phyloP scores from a whole-genome alignment of 2,329 filamentous ascomycete genomes.

The Macrophomina tecta region DNA sequence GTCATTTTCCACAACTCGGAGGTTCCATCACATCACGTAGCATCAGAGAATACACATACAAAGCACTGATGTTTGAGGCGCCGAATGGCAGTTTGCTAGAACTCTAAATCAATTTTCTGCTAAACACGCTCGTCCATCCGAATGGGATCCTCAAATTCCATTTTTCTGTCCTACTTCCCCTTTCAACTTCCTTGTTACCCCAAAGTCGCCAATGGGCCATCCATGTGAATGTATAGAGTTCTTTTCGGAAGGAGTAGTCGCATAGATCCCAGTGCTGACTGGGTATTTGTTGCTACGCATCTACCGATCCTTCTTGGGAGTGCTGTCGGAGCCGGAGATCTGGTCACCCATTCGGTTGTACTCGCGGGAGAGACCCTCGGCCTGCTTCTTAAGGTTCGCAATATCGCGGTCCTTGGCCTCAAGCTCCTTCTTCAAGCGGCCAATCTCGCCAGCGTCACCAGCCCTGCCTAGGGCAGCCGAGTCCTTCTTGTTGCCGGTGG shows the following conservation, averaged over 20 bases:
- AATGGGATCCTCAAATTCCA: not conserved
- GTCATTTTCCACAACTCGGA: too few species aligned
- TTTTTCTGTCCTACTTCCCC: not conserved
- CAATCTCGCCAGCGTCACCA: constrained; percentile 78
- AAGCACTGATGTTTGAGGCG: too few species aligned
- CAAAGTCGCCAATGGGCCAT: too few species aligned
- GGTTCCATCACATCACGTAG: not conserved
- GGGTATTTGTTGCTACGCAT: constrained; percentile 31
- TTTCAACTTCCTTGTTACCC: not conserved
- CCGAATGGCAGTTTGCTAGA: not conserved
- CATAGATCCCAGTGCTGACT: not conserved
- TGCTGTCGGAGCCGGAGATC: constrained; percentile 63
- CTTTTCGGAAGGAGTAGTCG: not conserved
- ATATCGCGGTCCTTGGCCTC: constrained; percentile 81
- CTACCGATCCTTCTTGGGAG: constrained; percentile 63
- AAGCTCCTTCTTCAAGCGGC: constrained; percentile 68
- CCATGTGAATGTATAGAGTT: not conserved
- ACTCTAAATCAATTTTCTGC: not conserved
- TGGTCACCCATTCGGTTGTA: constrained; percentile 87
- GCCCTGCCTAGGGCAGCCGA: constrained; percentile 73
- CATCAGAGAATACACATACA: too few species aligned
- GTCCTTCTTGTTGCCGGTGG: constrained; percentile 59
- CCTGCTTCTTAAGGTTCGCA: constrained; percentile 90
- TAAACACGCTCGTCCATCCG: too few species aligned
- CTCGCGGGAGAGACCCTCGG: constrained; percentile 79